These are phyloP conservation scores for Pestalotiopsis sp. DNA, from an alignment of 2,329 filamentous ascomycete species.

Conservation along the genomic window DNA sequence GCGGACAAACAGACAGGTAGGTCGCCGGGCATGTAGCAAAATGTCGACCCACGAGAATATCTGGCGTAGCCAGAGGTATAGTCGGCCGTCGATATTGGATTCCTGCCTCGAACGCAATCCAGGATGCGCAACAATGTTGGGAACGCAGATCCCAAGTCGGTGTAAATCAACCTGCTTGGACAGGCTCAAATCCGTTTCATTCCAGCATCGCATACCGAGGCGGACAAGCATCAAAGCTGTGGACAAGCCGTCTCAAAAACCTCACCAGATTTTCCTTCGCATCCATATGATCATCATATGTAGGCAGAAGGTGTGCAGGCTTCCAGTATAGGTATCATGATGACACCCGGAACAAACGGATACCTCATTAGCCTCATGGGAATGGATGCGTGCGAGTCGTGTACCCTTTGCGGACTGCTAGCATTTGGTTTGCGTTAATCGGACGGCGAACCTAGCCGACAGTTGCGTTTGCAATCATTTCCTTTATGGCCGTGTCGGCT, in stretches of 20 bases:
- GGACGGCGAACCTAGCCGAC: not conserved
- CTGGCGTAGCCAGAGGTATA: not conserved
- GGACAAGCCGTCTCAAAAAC: not conserved
- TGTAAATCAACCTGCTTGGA: too few species aligned
- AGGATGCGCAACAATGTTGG: not conserved
- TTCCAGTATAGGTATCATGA: not conserved
- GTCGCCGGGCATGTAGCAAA: not conserved
- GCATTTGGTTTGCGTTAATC: not conserved
- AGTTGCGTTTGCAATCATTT: not conserved
- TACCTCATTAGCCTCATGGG: not conserved
- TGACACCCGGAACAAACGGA: not conserved
- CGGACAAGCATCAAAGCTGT: not conserved
- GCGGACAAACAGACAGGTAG: not conserved
- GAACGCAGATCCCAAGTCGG: too few species aligned
- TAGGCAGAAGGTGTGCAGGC: not conserved
- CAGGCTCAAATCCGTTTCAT: not conserved
- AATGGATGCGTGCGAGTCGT: not conserved
- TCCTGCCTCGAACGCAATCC: not conserved
- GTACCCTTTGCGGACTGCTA: not conserved
- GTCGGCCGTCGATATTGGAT: not conserved
- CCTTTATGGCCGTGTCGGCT: not conserved
- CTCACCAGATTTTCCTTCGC: not conserved
- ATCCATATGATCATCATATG: too few species aligned
- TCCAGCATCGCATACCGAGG: not conserved
- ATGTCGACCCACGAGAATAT: not conserved